Conservation (phyloP, 2,329 filamentous ascomycete species). For the Neophaeococcomyces aloes region DNA sequence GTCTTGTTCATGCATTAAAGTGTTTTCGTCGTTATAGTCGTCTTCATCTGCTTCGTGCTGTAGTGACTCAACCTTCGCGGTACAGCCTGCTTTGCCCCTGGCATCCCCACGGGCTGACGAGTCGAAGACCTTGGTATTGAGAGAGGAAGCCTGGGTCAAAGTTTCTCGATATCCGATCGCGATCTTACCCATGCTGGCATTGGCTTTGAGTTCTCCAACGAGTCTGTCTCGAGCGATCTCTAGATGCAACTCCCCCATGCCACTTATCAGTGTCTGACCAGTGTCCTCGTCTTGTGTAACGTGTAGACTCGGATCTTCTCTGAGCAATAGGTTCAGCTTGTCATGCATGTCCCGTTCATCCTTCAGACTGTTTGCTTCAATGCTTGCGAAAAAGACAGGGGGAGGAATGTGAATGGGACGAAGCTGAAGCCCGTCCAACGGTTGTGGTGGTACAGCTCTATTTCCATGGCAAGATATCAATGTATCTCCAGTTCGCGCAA, state of each 20-base stretch:
- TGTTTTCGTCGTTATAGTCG: conserved; percentile 20
- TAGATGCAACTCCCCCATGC: conserved; percentile 92
- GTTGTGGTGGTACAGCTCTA: conserved; percentile 55
- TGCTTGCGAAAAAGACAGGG: conserved; percentile 90
- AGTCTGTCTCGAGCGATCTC: conserved; percentile 86
- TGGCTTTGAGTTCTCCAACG: conserved; percentile 79
- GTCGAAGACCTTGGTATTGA: conserved; percentile 59
- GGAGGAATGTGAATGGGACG: conserved; percentile 82
- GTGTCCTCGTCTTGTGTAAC: conserved; percentile 79
- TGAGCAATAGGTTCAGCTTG: conserved; percentile 63
- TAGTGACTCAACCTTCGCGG: conserved; percentile 55
- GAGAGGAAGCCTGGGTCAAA: conserved; percentile 47
- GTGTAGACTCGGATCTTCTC: conserved; percentile 87
- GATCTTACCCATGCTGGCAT: conserved; percentile 74
- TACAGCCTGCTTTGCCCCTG: conserved; percentile 65
- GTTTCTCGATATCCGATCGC: conserved; percentile 93
- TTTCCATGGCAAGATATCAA: conserved; percentile 61
- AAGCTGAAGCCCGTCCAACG: conserved; percentile 66
- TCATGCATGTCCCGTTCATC: conserved; percentile 72
- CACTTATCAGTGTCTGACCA: conserved; percentile 83
- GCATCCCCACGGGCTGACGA: conserved; percentile 65
- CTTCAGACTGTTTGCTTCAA: conserved; percentile 67
- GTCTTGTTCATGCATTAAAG: conserved; percentile 43
- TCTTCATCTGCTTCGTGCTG: conserved; percentile 21
- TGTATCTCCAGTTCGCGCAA: conserved; percentile 88